Evolutionary conservation across 257 asterid species (phyloP).

Genomic region (Capsicum rhomboideum): DNA sequence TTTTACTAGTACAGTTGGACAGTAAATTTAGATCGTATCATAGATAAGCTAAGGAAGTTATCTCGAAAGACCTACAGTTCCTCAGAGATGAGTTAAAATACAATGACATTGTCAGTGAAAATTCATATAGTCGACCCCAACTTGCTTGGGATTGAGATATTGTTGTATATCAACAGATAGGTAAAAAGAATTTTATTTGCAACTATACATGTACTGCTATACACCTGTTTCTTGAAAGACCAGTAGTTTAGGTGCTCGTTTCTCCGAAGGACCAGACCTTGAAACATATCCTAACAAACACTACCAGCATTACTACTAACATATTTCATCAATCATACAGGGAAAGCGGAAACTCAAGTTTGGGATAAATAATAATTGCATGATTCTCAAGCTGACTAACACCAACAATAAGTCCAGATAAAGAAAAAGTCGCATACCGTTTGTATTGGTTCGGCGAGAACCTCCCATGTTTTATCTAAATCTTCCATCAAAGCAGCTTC

Average conservation of each 20-base stretch:
- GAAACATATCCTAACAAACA: too few relatives aligned
- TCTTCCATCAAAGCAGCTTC: constrained; percentile 54
- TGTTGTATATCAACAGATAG: neutral
- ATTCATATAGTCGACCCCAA: neutral
- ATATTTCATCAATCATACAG: neutral
- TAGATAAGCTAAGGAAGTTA: neutral
- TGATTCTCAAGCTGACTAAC: neutral
- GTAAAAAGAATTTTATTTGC: neutral
- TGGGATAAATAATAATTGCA: neutral
- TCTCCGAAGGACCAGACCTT: neutral
- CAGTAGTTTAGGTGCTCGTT: neutral
- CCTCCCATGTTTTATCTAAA: constrained; percentile 78
- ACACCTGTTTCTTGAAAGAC: neutral
- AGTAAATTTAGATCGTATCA: neutral
- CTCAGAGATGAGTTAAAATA: neutral
- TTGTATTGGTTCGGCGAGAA: constrained; percentile 97
- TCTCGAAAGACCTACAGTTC: neutral
- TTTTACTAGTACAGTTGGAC: neutral
- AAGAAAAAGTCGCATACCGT: constrained; percentile 43
- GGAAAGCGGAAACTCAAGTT: neutral
- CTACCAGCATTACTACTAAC: neutral
- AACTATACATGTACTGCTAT: neutral
- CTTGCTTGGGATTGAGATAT: neutral
- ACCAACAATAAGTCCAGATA: neutral
- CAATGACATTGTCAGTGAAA: neutral